Conservation (phyloP, 345 rosid genomes). For the Capsella bursapastoris region DNA sequence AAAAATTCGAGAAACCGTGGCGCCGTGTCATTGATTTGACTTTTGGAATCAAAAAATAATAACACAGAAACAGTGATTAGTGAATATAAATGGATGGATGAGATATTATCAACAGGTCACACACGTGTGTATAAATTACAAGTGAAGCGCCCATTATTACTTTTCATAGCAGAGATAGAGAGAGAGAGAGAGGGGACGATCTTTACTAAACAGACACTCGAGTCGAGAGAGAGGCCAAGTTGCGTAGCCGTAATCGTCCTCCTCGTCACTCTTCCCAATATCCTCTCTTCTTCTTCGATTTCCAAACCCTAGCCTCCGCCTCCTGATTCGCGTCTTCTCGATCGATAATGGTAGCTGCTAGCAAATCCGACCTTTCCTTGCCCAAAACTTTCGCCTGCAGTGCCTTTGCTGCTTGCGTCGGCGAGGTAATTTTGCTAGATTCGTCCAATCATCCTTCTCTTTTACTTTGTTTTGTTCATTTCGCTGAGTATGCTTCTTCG, state of each 20-base stretch:
- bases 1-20: constrained; percentile 11
- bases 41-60: background rate
- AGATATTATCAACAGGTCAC: constrained; percentile 17
- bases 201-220: constrained; percentile 10
- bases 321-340: background rate
- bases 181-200: constrained; percentile 1
- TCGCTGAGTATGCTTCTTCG: constrained; percentile 23
- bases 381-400: constrained; percentile 82
- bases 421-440: constrained; percentile 60
- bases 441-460: background rate
- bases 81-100: background rate
- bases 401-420: constrained; percentile 96
- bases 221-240: constrained; percentile 9
- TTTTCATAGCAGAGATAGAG: background rate
- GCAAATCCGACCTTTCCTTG: constrained; percentile 82
- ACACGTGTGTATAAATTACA: constrained; percentile 5
- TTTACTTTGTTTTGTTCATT: background rate
- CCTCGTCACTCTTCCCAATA: constrained; percentile 34
- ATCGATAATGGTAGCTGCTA: constrained; percentile 76
- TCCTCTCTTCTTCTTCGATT: constrained; percentile 11
- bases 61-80: background rate
- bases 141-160: background rate
- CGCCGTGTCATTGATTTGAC: constrained; percentile 32
- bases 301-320: constrained; percentile 35
- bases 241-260: constrained; percentile 38